Evolutionary conservation across 306 rosid genomes (phyloP).

Genomic region (Vicia faba): DNA sequence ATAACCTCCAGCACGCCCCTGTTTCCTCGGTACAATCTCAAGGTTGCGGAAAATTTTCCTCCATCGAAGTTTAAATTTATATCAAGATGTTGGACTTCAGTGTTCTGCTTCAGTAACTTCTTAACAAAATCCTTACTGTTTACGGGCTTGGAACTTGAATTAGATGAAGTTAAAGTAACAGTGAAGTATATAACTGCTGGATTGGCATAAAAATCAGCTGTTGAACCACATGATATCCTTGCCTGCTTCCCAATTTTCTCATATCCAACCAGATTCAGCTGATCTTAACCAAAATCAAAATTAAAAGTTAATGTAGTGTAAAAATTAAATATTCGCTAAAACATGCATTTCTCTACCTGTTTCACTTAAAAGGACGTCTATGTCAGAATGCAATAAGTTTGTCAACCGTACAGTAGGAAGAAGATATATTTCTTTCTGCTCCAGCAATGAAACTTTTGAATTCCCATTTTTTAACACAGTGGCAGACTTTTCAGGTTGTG

Average conservation of each 20-base stretch:
- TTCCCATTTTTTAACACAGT: conserved; percentile 42
- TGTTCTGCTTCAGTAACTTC: conserved; percentile 76
- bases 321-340: conserved; percentile 31
- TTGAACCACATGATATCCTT: conserved; percentile 58
- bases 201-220: conserved; percentile 75
- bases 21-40: conserved; percentile 83
- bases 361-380: conserved; percentile 75
- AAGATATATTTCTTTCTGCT: conserved; percentile 83
- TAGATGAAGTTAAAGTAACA: conserved; percentile 59
- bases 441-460: conserved; percentile 64
- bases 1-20: conserved; percentile 84
- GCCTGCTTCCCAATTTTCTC: conserved; percentile 65
- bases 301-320: conserved; percentile 32
- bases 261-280: conserved; percentile 45
- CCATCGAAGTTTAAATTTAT: conserved; percentile 80
- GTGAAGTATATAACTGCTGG: conserved; percentile 74
- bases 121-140: conserved; percentile 79
- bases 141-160: conserved; percentile 66
- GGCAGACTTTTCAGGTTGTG: conserved; percentile 51
- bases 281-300: conserved; percentile 56
- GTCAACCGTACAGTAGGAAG: conserved; percentile 87
- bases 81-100: conserved; percentile 59
- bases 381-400: conserved; percentile 75
- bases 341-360: conserved; percentile 58
- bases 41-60: conserved; percentile 65